Base-by-base conservation (phyloP, 2,329 filamentous ascomycete genomes). In the Pseudocercospora pini-densiflorae region DNA sequence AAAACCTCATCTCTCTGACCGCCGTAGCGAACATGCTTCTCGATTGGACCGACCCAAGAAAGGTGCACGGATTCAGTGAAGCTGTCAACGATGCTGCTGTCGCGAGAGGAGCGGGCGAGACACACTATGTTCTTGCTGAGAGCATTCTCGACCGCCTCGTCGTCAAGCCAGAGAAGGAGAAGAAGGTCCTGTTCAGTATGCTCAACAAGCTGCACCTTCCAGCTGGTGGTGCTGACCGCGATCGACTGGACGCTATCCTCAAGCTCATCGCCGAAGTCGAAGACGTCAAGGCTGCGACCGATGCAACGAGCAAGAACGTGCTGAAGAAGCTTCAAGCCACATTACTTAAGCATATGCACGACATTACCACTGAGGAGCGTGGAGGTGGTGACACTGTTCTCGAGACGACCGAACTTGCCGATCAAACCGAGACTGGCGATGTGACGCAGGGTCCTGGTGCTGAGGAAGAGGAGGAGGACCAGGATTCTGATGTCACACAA, bases 1-100 rank as follows among this genome's bases (percentile, higher is more conserved):
- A 78, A 27, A 79, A 79, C 31, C 93, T 96, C 88, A 91, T 94
- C 8, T 76, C 74, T 72, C 86, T 96, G 70, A 86, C 88, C 51
- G 87, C 89, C 2, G 92, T 97, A 65, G 93, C 92, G 0, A 89
- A 92, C 2, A 94, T 93, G 74, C 82, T 98, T 7, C 88, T 94
- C 0, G 94, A 98, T 77, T 98, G 94, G 95, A 98, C 94, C 0
- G 94, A 98, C 77, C 93, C 94, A 43, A 85, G 94, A 59, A 94
- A 96, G 78, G 84, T 88, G 6, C 81, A 88, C 10, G 75, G 74
- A 12, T 76, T 75, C 53, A 71, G 71, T 10, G 74, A 76, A 53
- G 68, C 70, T 10, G 70, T 69, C n/a, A 67, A 69, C 5, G 62
- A 63, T 29, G 43, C 63, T 21, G 64, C 60, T 12, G 68, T 63